Percentiles rank a stretch among this genome's conserved stretches.
phyloP scores from a whole-genome alignment of 73 alveolate genomes.

The Blepharisma japonicum region DNA sequence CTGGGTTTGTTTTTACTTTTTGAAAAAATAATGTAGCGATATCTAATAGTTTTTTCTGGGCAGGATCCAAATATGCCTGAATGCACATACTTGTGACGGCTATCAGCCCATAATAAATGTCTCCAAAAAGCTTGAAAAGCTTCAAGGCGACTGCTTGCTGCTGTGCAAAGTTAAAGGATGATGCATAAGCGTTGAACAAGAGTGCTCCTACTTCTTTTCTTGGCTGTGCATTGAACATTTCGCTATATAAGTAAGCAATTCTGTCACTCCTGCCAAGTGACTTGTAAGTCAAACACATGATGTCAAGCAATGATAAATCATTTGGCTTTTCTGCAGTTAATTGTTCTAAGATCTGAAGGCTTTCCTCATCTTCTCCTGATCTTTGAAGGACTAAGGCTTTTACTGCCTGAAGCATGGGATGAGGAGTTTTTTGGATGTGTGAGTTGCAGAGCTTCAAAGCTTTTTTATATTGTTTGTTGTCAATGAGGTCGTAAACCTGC shows the following conservation, averaged over 20 bases:
- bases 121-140: background rate
- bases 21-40: background rate
- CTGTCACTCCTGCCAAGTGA: background rate
- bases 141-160: background rate
- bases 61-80: background rate
- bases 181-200: background rate
- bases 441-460: background rate
- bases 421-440: background rate
- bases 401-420: conserved; percentile 8
- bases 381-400: background rate
- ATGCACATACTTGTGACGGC: conserved; percentile 16
- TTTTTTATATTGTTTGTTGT: conserved; percentile 9
- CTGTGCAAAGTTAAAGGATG: background rate
- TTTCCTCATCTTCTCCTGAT: conserved; percentile 11
- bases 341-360: background rate
- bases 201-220: conserved; percentile 1
- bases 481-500: background rate
- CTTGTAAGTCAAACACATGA: background rate
- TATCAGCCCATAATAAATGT: background rate
- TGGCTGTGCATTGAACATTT: background rate
- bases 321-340: background rate
- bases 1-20: background rate
- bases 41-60: background rate
- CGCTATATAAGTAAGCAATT: background rate
- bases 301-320: background rate